Base-by-base conservation (phyloP, 2,329 filamentous ascomycete genomes). In the Ophiostoma australiae region DNA sequence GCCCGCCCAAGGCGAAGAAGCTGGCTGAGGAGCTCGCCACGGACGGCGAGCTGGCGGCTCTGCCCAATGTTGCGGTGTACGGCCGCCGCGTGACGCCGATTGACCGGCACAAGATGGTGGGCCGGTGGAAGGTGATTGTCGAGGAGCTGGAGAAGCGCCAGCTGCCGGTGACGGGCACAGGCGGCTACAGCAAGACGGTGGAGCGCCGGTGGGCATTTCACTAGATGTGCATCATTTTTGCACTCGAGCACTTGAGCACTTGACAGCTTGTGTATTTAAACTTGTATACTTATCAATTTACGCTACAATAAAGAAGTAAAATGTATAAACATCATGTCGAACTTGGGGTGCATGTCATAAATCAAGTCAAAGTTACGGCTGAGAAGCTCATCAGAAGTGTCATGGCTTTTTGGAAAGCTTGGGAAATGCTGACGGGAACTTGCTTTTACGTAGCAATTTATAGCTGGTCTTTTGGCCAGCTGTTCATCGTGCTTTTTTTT, bases 61-160 rank as follows among this genome's bases (percentile, higher is more conserved):
- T 91, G 69, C 82, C 87, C 73, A 97, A 97, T 77, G 89, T 97
- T 63, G 85, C 84, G 75, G 81, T 97, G 31, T 86, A 86, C 75
- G 78, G 80, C 35, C 85, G 85, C 74, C 89, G 89, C 76, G 82
- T 92, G 72, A 93, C 89, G 8, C 86, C 88, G 11, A 87, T 91
- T 44, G 87, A 94, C 78, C 88, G 87, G 78, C 91, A 94, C 80
- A 87, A 86, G 75, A 84, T 76, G 76, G 76, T 78, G 37, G 79
- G 79, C 41, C 77, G 79, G 70, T 80, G 79, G 79, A 80, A 80
- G 78, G 74, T 80, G 44, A 80, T 80, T 41, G 76, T 76, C 70
- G 52, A 76, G 70, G 79, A 78, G 76, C 75, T 78, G 31, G 73
- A 76, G 74, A 76, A 76, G 73, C 72, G 76, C 15, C 74, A 69